A percentile compares a stretch with the other conserved stretches of the same genome.
phyloP scores from a whole-genome alignment of 768 basidiomycete genomes.

The Serendipita sp. region DNA sequence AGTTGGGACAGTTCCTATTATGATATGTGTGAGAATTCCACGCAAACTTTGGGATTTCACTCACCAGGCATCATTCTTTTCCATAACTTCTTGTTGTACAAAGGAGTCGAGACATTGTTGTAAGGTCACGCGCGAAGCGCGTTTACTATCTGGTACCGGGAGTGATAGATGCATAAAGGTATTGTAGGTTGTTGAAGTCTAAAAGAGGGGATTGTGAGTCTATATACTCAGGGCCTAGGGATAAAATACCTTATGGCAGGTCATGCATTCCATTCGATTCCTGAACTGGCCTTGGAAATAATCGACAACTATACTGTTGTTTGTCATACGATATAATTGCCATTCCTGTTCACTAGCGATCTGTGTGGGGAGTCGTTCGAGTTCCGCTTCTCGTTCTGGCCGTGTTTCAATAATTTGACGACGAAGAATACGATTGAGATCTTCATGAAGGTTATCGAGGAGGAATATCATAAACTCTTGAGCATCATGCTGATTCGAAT shows the following conservation, averaged over 20 bases:
- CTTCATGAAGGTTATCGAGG: conserved; percentile 82
- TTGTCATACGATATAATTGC: conserved; percentile 72
- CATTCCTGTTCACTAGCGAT: conserved; percentile 88
- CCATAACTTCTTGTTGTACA: conserved; percentile 77
- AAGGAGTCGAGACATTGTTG: conserved; percentile 77
- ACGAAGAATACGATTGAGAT: conserved; percentile 65
- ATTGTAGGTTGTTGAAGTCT: conserved; percentile 97
- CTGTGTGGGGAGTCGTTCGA: conserved; percentile 73
- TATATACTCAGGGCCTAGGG: neutral
- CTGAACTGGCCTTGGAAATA: conserved; percentile 96
- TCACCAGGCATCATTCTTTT: conserved; percentile 88
- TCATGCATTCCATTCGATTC: conserved; percentile 75
- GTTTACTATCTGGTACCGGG: conserved; percentile 58
- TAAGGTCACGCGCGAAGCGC: conserved; percentile 44
- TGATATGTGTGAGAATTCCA: neutral
- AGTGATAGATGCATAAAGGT: conserved; percentile 89
- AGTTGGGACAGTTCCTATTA: conserved; percentile 80
- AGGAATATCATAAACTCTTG: conserved; percentile 94
- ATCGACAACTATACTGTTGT: conserved; percentile 90
- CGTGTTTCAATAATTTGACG: conserved; percentile 42
- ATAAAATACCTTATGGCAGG: conserved; percentile 60
- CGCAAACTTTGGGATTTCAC: conserved; percentile 12
- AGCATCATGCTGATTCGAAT: conserved; percentile 87
- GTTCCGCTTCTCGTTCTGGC: conserved; percentile 69
- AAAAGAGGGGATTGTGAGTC: neutral